Evolutionary conservation across 805 yeast species (phyloP).

Genomic region (Sugiyamaella americana): DNA sequence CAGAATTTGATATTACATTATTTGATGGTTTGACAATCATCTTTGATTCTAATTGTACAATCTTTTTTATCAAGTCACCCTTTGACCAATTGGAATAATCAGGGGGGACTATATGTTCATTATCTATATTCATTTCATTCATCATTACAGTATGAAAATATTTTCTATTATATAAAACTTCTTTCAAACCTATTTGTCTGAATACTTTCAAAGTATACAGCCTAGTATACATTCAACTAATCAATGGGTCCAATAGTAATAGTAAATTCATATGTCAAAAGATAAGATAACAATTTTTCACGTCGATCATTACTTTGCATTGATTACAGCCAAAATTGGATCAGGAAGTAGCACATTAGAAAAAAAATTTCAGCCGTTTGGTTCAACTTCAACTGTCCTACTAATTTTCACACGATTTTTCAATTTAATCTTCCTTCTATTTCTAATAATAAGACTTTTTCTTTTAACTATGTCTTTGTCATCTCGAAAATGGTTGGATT

Average conservation of each 20-base stretch:
- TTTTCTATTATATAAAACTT: too few relatives aligned
- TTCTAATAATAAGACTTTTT: too few relatives aligned
- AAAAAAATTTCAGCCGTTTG: background rate
- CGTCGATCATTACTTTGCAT: background rate
- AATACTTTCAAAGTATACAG: too few relatives aligned
- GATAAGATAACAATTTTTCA: slow-evolving; percentile 3
- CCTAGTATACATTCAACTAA: too few relatives aligned
- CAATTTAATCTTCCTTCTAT: too few relatives aligned
- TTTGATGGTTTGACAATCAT: background rate
- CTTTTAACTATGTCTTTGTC: slow-evolving; percentile 11
- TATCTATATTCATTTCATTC: too few relatives aligned
- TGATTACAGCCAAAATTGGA: background rate
- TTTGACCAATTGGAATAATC: slow-evolving; percentile 56
- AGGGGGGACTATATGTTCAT: too few relatives aligned
- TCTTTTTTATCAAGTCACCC: slow-evolving; percentile 52
- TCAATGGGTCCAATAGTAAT: slow-evolving; percentile 1
- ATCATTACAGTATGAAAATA: too few relatives aligned
- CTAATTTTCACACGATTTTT: too few relatives aligned
- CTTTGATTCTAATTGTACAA: slow-evolving; percentile 39
- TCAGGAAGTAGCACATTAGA: background rate
- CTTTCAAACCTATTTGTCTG: too few relatives aligned
- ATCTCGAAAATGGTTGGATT: slow-evolving; percentile 57
- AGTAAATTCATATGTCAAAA: background rate
- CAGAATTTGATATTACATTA: background rate
- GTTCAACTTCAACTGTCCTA: too few relatives aligned